Conservation (phyloP, 2,329 filamentous ascomycete genomes). For the Sphaerulina musiva region DNA sequence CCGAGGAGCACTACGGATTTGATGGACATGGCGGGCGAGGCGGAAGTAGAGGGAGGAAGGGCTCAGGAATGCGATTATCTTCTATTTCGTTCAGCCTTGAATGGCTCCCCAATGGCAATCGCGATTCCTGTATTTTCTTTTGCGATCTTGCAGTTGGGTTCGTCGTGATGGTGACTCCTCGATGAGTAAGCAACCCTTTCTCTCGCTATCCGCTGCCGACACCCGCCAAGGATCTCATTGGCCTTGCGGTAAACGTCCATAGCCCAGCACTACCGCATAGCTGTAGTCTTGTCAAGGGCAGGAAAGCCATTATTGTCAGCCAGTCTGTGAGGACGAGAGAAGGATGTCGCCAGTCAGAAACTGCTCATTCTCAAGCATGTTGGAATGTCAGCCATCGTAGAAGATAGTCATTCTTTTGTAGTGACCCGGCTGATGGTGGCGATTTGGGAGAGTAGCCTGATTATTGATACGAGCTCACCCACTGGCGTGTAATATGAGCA, state of each 20-base stretch:
- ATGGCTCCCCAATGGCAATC: too few relatives aligned
- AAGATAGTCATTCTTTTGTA: constrained; percentile 3
- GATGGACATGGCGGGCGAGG: constrained; percentile 25
- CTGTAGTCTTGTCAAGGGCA: not conserved
- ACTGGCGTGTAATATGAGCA: constrained; percentile 12
- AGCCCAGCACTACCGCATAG: too few relatives aligned
- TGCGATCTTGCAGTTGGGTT: not conserved
- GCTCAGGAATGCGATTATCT: too few relatives aligned
- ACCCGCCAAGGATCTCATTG: not conserved
- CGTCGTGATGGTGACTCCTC: not conserved
- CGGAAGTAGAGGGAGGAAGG: too few relatives aligned
- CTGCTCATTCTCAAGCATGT: too few relatives aligned
- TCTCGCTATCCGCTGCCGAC: constrained; percentile 4
- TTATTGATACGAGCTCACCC: constrained; percentile 5
- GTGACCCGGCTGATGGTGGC: constrained; percentile 15
- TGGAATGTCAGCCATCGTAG: too few relatives aligned
- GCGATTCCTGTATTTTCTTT: not conserved
- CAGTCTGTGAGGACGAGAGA: too few relatives aligned
- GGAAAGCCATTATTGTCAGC: not conserved
- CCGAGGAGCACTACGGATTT: constrained; percentile 43
- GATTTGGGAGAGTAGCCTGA: constrained; percentile 13
- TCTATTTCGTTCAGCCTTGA: too few relatives aligned
- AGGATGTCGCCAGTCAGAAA: not conserved
- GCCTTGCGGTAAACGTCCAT: too few relatives aligned
- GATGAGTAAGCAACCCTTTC: not conserved